Evolutionary conservation across 2,329 filamentous ascomycete species (phyloP), one percentile per base, ranked within the genome.

Genomic region (Colletotrichum scovillei): DNA sequence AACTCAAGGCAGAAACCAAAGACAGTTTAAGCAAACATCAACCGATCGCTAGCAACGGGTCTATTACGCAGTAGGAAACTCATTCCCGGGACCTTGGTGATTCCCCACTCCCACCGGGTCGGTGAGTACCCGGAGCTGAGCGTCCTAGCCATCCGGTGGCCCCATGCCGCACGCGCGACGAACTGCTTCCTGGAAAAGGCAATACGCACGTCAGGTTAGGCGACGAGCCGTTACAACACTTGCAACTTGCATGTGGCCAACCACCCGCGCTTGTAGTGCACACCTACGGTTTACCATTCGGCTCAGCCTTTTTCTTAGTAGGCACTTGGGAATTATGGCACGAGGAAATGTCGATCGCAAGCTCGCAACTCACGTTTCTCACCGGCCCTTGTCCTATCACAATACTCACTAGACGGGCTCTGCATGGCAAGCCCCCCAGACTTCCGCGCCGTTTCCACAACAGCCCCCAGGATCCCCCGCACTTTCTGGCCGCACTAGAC

Each of bases 181-280:
- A 71, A 62, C 67, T 73, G 70, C 70, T 70, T 68, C 26, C 67
- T 69, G 55, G 64, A 73, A 62, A 12, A 53, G 70, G 70, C 35
- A 73, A 73, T 62, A 14, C 30, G 42, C 65, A 73, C 22, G 57
- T 3, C 38, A 19, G 38, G 14, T 14, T 14, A 42, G 38, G 38
- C 38, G 38, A 42, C 4, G 16, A 42, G 38, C 38, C 19, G 28
- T 19, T 52, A 26, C 53, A n/a, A 16, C 16, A 28, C n/a, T 30
- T 7, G 55, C 56, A n/a, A 24, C 49, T 56, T 57, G 53, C 58
- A 69, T 69, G 69, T 42, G 46, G 32, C 46, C n/a, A 19, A 19
- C 62, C 62, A 22, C 14, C 28, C 22, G 42, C 30, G 46, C 30
- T 30, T 24, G 26, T 5, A 26, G 19, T 42, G 46, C 24, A 46